Evolutionary conservation across 139 green algal genomes (phyloP), one percentile per base, ranked within the genome.

Genomic region (Desmodesmus armatus): DNA sequence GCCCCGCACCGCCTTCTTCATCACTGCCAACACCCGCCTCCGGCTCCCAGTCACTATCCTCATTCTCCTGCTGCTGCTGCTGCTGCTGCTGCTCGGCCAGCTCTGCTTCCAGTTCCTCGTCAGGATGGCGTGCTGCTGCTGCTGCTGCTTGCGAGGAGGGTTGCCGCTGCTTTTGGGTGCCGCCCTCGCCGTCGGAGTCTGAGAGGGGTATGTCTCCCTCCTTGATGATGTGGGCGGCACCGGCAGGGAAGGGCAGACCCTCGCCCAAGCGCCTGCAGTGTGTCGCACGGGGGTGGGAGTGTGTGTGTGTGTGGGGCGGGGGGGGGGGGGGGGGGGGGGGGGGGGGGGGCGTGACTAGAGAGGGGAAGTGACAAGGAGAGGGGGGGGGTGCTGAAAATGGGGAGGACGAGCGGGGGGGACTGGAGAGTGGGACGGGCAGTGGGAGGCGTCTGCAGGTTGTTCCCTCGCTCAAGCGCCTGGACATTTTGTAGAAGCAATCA

Each of bases 31-130:
- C n/a, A n/a, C n/a, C 6, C 5, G 69, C 69, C 21, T 78, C 40
- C 13, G 72, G 37, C 62, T 83, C 77, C 29, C 74, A 58, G n/a
- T 74, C 40, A 13, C 29, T 37, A 31, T 75, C 5, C 76, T 75
- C 23, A 63, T 83, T 23, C 55, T 82, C 29, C 43, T 79, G 44
- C 72, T 58, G 70, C 70, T 65, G 72, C 72, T 65, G 37, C 74
- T 55, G 63, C 71, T 72, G 29, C 81, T 65, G 11, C 74, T 77
- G 65, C 81, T 53, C 69, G 67, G 65, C 40, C 78, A 66, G 78
- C 35, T 72, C 17, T 87, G 90, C 87, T 29, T 88, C 89, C 74
- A 92, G 83, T 41, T 93, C 90, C 31, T 93, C 83, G 78, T 94
- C 91, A 79, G 94, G 94, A 66, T 92, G 85, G 49, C 37, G 11